Evolutionary conservation across 805 yeast species (phyloP).

Genomic region (Isabelozyma pseudorhagii): DNA sequence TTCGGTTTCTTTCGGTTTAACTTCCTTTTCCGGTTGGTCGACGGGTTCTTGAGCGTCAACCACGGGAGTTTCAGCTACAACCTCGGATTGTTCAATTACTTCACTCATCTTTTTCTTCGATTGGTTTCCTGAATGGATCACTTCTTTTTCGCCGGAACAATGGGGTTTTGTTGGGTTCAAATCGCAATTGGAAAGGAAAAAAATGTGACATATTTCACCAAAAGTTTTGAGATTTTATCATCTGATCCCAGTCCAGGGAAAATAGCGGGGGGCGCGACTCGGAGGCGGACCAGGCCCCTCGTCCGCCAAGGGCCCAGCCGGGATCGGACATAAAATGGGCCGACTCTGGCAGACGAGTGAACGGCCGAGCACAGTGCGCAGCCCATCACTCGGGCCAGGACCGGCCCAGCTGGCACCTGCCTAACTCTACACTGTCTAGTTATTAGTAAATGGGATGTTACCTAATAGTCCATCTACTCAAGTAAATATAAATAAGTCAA

Average conservation of each 20-base stretch:
- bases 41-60: neutral
- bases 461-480: too few relatives aligned
- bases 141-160: neutral
- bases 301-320: too few relatives aligned
- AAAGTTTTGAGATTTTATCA: neutral
- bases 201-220: neutral
- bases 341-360: too few relatives aligned
- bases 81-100: slow-evolving; percentile 3
- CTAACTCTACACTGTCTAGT: too few relatives aligned
- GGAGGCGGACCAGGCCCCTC: too few relatives aligned
- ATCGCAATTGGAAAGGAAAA: neutral
- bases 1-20: slow-evolving; percentile 20
- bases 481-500: too few relatives aligned
- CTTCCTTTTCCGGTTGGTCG: neutral
- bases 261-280: too few relatives aligned
- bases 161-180: neutral
- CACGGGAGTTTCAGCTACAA: neutral
- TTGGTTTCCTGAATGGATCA: neutral
- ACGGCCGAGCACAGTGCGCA: too few relatives aligned
- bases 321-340: too few relatives aligned
- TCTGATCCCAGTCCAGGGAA: neutral
- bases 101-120: slow-evolving; percentile 4
- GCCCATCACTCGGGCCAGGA: too few relatives aligned
- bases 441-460: too few relatives aligned
- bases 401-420: too few relatives aligned